phyloP scores from a whole-genome alignment of 108 stramenopile genomes.

The Nitzschia sp. region DNA sequence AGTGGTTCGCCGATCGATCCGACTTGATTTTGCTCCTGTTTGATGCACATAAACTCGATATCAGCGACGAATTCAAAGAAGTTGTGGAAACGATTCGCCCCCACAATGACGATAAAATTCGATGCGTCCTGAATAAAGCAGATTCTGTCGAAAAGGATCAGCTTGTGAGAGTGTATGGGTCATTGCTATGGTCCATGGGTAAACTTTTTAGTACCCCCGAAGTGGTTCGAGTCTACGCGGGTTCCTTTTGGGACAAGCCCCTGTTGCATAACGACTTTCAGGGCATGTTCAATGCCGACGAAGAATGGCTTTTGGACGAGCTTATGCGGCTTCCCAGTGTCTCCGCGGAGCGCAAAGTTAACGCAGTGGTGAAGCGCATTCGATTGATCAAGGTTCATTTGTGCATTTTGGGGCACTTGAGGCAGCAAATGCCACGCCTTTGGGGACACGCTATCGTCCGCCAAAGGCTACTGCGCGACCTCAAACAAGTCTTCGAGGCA shows the following conservation, averaged over 20 bases:
- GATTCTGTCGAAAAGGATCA: neutral
- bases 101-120: constrained; percentile 7
- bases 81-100: constrained; percentile 5
- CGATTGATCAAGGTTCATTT: constrained; percentile 6
- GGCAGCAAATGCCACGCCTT: neutral
- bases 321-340: constrained; percentile 2
- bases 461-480: neutral
- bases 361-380: constrained; percentile 2
- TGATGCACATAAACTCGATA: constrained; percentile 94
- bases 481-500: constrained; percentile 1
- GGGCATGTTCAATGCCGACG: constrained; percentile 9
- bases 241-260: constrained; percentile 5
- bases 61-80: constrained; percentile 85
- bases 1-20: constrained; percentile 95
- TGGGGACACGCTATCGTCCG: neutral
- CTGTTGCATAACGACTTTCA: constrained; percentile 1
- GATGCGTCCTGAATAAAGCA: constrained; percentile 1
- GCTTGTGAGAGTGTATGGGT: neutral
- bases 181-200: constrained; percentile 2
- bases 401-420: neutral
- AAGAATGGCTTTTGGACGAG: constrained; percentile 7
- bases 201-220: constrained; percentile 6
- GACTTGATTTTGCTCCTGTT: constrained; percentile 95
- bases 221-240: constrained; percentile 4
- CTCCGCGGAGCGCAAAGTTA: constrained; percentile 3